phyloP scores from a whole-genome alignment of 768 basidiomycete genomes.

The Crassisporium funariophilum region DNA sequence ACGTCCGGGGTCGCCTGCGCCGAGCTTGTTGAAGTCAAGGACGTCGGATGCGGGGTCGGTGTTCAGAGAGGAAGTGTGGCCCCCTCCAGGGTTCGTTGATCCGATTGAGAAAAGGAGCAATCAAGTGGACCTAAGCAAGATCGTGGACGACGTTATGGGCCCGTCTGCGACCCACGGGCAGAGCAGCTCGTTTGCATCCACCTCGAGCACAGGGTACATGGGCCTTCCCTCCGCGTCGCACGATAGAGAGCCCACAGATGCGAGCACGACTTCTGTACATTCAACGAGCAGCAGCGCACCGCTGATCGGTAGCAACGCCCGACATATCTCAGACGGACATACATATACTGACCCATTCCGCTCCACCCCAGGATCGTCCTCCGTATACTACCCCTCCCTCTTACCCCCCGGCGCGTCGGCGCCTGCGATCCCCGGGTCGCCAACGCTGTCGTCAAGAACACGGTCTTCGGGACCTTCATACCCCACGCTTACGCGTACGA shows the following conservation, averaged over 20 bases:
- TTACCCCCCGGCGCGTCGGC: constrained; percentile 17
- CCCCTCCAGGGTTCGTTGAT: constrained; percentile 43
- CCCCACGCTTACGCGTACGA: neutral
- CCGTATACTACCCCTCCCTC: constrained; percentile 8
- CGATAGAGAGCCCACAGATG: constrained; percentile 10
- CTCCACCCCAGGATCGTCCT: neutral
- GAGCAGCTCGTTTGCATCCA: neutral
- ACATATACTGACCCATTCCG: constrained; percentile 12
- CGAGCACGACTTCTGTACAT: constrained; percentile 6
- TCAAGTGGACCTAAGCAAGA: constrained; percentile 37
- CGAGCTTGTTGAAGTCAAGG: constrained; percentile 39
- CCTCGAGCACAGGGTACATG: neutral
- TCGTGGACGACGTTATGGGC: constrained; percentile 55
- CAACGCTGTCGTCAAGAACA: neutral
- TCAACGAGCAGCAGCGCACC: constrained; percentile 3
- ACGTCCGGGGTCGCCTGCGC: too few species aligned
- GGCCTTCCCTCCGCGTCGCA: constrained; percentile 5
- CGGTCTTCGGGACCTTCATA: neutral
- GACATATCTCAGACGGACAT: neutral
- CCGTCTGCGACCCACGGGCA: constrained; percentile 19
- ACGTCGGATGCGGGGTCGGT: constrained; percentile 47
- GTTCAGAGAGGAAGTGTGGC: constrained; percentile 52
- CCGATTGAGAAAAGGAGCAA: constrained; percentile 36
- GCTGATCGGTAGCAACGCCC: neutral
- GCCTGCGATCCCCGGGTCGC: constrained; percentile 13